These are phyloP conservation scores for Thermochaetoides dissita DNA, from an alignment of 2,329 filamentous ascomycete species.

Conservation along the genomic window DNA sequence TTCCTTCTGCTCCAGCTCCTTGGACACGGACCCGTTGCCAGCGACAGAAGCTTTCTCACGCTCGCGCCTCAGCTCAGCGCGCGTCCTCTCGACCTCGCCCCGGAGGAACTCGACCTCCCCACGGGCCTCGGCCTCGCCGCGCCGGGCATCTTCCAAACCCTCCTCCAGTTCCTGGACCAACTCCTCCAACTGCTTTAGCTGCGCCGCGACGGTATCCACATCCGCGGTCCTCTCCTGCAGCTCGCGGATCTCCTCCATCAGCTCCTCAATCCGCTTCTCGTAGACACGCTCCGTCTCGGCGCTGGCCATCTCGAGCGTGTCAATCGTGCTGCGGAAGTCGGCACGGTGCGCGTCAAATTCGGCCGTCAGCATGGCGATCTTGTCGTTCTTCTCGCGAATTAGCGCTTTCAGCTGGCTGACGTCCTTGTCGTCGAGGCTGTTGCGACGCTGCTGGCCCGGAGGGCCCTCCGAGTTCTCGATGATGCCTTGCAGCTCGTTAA, in stretches of 20 bases:
- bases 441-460: conserved; percentile 21
- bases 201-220: conserved; percentile 77
- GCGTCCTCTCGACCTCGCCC: conserved; percentile 84
- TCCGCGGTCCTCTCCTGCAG: conserved; percentile 73
- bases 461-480: conserved; percentile 44
- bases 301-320: conserved; percentile 88
- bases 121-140: conserved; percentile 87
- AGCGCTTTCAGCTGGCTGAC: conserved; percentile 63
- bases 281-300: conserved; percentile 94
- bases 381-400: conserved; percentile 89
- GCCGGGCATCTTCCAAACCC: conserved; percentile 81
- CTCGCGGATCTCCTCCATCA: conserved; percentile 72
- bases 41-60: conserved; percentile 63
- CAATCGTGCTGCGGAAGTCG: conserved; percentile 92
- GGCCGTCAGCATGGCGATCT: conserved; percentile 79
- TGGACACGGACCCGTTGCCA: conserved; percentile 35
- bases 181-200: conserved; percentile 91
- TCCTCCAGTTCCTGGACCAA: conserved; percentile 94
- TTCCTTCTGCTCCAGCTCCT: conserved; percentile 84
- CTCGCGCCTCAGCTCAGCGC: conserved; percentile 76
- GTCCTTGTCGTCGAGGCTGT: conserved; percentile 54
- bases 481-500: conserved; percentile 61
- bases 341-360: conserved; percentile 92
- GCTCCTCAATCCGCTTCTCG: conserved; percentile 76
- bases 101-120: conserved; percentile 92